These are phyloP conservation scores for Begonia masoniana DNA, from an alignment of 306 rosid genomes.

Conservation along the genomic window DNA sequence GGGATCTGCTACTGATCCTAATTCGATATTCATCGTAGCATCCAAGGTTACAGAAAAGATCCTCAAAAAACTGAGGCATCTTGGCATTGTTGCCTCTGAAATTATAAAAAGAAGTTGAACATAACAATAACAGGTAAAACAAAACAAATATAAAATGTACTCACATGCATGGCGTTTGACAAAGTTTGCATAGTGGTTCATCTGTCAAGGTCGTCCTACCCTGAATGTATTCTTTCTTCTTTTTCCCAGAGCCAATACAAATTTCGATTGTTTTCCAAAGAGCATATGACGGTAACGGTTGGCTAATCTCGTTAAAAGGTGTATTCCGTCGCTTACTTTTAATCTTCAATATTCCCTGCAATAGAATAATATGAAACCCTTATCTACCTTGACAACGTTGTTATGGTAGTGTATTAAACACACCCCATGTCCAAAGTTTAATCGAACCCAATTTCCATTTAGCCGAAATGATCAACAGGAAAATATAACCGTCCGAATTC, in stretches of 20 bases:
- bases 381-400: no score
- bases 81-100: constrained; percentile 68
- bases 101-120: constrained; percentile 18
- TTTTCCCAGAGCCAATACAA: constrained; percentile 53
- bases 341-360: constrained; percentile 74
- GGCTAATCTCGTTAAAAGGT: constrained; percentile 63
- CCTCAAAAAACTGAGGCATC: constrained; percentile 81
- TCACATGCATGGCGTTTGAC: constrained; percentile 78
- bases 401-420: no score
- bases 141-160: constrained; percentile 15
- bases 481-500: no score
- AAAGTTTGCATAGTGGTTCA: constrained; percentile 88
- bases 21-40: constrained; percentile 84
- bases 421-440: no score
- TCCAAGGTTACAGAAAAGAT: constrained; percentile 78
- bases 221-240: constrained; percentile 79
- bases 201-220: constrained; percentile 67
- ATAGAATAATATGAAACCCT: neutral
- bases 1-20: constrained; percentile 68
- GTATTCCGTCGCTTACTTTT: constrained; percentile 78
- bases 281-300: constrained; percentile 73
- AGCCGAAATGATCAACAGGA: no score
- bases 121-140: constrained; percentile 9
- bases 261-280: constrained; percentile 63
- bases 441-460: no score